These are phyloP conservation scores for Fusarium tupiense DNA, from an alignment of 2,329 filamentous ascomycete species.

Conservation along the genomic window DNA sequence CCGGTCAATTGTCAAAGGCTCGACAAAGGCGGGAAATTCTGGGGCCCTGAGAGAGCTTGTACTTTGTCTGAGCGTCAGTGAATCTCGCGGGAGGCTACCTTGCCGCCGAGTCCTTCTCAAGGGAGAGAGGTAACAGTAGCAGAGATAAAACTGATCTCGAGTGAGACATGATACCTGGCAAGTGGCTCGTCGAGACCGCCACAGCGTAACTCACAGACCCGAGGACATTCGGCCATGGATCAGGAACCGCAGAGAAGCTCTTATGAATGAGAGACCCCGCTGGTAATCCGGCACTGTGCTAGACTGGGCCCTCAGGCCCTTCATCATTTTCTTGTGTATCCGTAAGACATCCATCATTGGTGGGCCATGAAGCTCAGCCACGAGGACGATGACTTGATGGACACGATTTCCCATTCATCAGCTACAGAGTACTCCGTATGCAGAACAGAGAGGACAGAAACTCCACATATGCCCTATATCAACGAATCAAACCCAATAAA, in stretches of 20 bases:
- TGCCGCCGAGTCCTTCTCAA: conserved; percentile 34
- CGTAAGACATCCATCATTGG: conserved; percentile 31
- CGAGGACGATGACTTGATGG: conserved; percentile 17
- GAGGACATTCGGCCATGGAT: conserved; percentile 31
- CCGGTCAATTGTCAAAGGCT: conserved; percentile 15
- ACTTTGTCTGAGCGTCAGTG: conserved; percentile 12
- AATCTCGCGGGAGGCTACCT: conserved; percentile 20
- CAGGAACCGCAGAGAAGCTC: conserved; percentile 23
- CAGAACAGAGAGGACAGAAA: background rate
- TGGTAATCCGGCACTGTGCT: conserved; percentile 42
- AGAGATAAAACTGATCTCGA: conserved; percentile 28
- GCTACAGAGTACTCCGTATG: background rate
- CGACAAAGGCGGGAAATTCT: conserved; percentile 27
- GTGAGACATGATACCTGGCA: conserved; percentile 42
- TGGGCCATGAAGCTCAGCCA: conserved; percentile 34
- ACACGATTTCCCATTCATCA: background rate
- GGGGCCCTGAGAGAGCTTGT: conserved; percentile 17
- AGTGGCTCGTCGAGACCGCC: conserved; percentile 42
- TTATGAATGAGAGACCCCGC: conserved; percentile 22
- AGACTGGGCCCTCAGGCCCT: conserved; percentile 17
- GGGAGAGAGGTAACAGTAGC: conserved; percentile 31
- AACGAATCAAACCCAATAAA: conserved; percentile 21
- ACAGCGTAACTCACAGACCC: conserved; percentile 39
- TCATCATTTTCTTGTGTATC: conserved; percentile 26
- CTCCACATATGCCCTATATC: conserved; percentile 6